Evolutionary conservation across 169 alveolate genomes (phyloP).

Genomic region (Blepharisma undulans): DNA sequence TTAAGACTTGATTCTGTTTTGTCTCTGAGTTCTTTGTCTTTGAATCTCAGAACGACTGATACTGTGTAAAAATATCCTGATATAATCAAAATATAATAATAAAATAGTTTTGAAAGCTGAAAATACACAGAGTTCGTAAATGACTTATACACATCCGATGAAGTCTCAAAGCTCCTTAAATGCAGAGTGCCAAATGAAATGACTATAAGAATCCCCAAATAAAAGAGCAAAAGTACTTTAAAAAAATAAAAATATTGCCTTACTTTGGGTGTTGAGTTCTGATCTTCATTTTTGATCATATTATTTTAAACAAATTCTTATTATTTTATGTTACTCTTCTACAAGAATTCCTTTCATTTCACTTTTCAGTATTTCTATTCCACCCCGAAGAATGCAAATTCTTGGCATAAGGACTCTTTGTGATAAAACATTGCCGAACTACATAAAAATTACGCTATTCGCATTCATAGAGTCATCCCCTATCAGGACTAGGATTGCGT

Average conservation of each 20-base stretch:
- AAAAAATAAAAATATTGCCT: background rate
- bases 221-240: background rate
- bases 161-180: background rate
- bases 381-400: background rate
- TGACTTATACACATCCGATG: background rate
- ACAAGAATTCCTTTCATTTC: conserved; percentile 9
- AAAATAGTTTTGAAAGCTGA: background rate
- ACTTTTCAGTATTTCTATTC: background rate
- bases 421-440: conserved; percentile 1
- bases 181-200: background rate
- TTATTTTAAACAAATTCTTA: too few relatives aligned
- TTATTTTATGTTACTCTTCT: background rate
- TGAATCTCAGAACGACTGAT: background rate
- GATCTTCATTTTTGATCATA: background rate
- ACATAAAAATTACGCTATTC: background rate
- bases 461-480: conserved; percentile 15
- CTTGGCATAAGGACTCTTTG: background rate
- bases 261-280: background rate
- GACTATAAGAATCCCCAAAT: background rate
- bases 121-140: background rate
- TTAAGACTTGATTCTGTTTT: background rate
- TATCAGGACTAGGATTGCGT: background rate
- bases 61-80: background rate
- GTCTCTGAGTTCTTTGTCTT: background rate
- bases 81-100: background rate